phyloP scores from a whole-genome alignment of 1,139 yeast species.

The Saccharomyces uvarum region DNA sequence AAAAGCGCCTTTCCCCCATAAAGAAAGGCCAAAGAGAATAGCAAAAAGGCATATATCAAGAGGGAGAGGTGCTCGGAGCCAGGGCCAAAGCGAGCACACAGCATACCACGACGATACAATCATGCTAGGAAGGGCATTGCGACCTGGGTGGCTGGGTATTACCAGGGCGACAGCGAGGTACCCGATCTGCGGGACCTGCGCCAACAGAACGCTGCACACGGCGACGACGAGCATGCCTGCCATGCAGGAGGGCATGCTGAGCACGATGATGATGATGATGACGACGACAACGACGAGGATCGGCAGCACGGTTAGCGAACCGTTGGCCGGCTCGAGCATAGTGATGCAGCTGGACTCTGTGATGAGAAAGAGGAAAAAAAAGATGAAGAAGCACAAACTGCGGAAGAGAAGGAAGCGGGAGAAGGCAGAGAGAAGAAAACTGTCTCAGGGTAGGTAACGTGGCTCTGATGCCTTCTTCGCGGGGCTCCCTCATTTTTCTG shows the following conservation, averaged over 20 bases:
- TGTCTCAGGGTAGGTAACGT: slow-evolving; percentile 27
- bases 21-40: neutral
- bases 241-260: neutral
- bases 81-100: neutral
- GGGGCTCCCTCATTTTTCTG: neutral
- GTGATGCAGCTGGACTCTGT: slow-evolving; percentile 44
- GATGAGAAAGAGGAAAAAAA: slow-evolving; percentile 58
- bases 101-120: neutral
- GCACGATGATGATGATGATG: neutral
- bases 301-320: neutral
- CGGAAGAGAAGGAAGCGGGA: slow-evolving; percentile 58
- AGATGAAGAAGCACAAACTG: slow-evolving; percentile 67
- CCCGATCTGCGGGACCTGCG: neutral
- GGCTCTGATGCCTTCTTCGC: neutral
- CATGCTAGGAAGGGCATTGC: slow-evolving; percentile 1
- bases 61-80: neutral
- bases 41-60: neutral
- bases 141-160: neutral
- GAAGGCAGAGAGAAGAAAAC: slow-evolving; percentile 30
- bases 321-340: neutral
- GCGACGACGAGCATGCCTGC: neutral
- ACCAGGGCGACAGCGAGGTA: neutral
- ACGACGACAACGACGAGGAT: neutral
- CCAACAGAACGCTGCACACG: neutral
- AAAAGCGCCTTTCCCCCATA: neutral